Evolutionary conservation across 169 alveolate genomes (phyloP).

Genomic region (Plasmodium coatneyi): DNA sequence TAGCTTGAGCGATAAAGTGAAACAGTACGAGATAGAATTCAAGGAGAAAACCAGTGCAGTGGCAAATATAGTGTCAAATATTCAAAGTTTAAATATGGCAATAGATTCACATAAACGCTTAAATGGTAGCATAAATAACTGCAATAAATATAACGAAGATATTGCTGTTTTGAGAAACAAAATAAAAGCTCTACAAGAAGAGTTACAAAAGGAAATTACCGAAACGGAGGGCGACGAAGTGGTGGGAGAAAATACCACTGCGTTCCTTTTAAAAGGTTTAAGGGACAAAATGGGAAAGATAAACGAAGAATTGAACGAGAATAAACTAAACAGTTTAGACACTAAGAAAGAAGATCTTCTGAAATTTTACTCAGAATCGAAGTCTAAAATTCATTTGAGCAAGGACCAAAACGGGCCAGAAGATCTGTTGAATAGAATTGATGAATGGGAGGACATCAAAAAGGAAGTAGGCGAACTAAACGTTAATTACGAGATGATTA

Average conservation of each 20-base stretch:
- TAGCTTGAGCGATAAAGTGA: not conserved
- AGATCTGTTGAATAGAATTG: not conserved
- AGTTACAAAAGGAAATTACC: slow-evolving; percentile 8
- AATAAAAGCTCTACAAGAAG: not conserved
- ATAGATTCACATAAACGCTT: not conserved
- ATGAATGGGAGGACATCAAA: slow-evolving; percentile 4
- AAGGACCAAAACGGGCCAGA: not conserved
- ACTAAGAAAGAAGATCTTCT: not conserved
- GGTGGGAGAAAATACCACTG: not conserved
- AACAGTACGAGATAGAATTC: not conserved
- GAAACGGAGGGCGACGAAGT: not conserved
- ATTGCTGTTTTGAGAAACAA: not conserved
- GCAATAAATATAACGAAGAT: not conserved
- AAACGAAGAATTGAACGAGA: not conserved
- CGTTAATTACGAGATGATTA: not conserved
- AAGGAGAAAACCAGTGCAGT: not conserved
- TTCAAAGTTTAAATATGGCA: not conserved
- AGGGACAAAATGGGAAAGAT: not conserved
- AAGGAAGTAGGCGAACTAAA: not conserved
- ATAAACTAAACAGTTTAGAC: not conserved
- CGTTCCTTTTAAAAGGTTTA: not conserved
- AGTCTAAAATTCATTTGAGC: not conserved
- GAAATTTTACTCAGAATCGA: slow-evolving; percentile 15
- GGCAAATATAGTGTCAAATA: not conserved
- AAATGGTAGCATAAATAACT: not conserved